Evolutionary conservation across 2,329 filamentous ascomycete species (phyloP).

Genomic region (Colletotrichum tamarilloi): DNA sequence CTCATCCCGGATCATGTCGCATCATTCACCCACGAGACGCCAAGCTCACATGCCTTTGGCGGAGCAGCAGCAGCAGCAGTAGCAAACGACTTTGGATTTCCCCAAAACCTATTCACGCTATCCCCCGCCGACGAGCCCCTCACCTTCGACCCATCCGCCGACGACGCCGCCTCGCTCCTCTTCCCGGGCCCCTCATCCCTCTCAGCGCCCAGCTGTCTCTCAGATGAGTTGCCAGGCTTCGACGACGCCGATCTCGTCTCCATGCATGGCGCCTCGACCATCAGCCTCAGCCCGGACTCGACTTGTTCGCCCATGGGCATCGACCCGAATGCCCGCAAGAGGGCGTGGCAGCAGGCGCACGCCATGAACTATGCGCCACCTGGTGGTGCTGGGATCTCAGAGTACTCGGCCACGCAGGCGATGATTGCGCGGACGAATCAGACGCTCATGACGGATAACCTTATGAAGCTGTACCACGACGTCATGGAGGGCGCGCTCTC

Average conservation of each 20-base stretch:
- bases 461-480: slow-evolving; percentile 64
- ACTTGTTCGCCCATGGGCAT: neutral
- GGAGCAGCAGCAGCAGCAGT: too few relatives aligned
- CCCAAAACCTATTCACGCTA: neutral
- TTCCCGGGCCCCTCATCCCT: slow-evolving; percentile 1
- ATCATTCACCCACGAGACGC: neutral
- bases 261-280: neutral
- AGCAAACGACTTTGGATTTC: neutral
- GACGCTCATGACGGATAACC: slow-evolving; percentile 52
- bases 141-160: neutral
- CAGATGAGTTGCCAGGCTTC: neutral
- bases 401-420: slow-evolving; percentile 32
- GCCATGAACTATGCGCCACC: neutral
- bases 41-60: neutral
- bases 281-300: neutral
- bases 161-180: neutral
- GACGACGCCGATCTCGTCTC: neutral
- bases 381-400: slow-evolving; percentile 8
- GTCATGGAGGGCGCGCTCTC: slow-evolving; percentile 64
- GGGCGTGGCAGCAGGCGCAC: neutral
- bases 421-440: slow-evolving; percentile 45
- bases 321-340: neutral
- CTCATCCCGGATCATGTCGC: neutral
- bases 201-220: neutral
- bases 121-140: neutral